phyloP scores from a whole-genome alignment of 2,329 filamentous ascomycete species.

The Hirsutella minnesotensis region DNA sequence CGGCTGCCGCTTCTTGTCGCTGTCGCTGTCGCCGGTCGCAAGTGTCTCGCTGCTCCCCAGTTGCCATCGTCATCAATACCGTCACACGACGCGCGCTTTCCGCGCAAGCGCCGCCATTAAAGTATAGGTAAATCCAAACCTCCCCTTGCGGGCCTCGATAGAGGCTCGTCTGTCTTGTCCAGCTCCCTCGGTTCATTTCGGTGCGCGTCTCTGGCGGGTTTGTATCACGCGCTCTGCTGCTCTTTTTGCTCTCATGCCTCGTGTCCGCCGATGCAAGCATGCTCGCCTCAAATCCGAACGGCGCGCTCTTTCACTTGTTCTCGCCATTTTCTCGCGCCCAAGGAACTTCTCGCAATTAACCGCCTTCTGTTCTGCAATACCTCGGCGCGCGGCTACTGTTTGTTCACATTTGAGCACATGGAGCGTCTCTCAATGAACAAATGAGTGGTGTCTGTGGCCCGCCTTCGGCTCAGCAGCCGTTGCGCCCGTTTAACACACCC shows the following conservation, averaged over 20 bases:
- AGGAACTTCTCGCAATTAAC: neutral
- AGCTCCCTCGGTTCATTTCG: neutral
- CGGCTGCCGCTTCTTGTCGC: neutral
- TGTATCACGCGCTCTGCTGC: neutral
- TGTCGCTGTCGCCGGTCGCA: neutral
- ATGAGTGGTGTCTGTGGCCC: constrained; percentile 1
- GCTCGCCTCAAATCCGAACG: too few species aligned
- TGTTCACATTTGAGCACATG: too few species aligned
- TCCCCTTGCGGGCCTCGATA: neutral
- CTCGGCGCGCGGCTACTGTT: too few species aligned
- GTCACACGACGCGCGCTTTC: constrained; percentile 7
- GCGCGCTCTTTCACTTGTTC: neutral
- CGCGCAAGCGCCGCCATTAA: constrained; percentile 5
- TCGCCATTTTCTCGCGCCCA: neutral
- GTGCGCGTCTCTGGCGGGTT: neutral
- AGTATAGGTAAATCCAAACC: neutral
- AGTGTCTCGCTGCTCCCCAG: constrained; percentile 3
- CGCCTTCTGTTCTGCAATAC: neutral
- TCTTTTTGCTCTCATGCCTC: neutral
- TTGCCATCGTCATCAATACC: constrained; percentile 3
- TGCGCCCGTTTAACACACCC: constrained; percentile 8
- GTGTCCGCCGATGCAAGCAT: too few species aligned
- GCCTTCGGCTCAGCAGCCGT: constrained; percentile 4
- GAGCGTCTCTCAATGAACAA: neutral
- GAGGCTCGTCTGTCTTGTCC: neutral